Evolutionary conservation across 176 grass and related monocot genomes (phyloP).

Genomic region (Oryza brachyantha): DNA sequence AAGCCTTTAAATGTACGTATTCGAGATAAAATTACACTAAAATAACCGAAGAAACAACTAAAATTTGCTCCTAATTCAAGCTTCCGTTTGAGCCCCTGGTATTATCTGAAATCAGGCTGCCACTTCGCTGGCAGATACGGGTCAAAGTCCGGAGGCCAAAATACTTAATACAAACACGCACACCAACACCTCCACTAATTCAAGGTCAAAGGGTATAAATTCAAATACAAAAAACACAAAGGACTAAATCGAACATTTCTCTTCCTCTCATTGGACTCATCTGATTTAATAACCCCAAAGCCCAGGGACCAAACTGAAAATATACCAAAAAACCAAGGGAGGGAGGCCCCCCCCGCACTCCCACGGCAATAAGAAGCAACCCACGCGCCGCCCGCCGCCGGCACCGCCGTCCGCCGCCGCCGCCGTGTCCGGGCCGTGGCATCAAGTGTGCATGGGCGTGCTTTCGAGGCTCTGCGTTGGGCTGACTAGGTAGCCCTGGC

Average conservation of each 20-base stretch:
- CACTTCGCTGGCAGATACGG: neutral
- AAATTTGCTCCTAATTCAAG: neutral
- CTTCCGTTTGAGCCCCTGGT: neutral
- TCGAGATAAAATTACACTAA: neutral
- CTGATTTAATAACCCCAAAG: too few species aligned
- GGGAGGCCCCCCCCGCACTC: neutral
- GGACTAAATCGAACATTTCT: neutral
- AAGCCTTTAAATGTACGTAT: neutral
- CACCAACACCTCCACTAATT: neutral
- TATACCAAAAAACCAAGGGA: neutral
- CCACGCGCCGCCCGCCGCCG: conserved; percentile 10
- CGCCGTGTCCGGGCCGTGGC: neutral
- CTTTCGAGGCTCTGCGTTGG: neutral
- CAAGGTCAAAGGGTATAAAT: neutral
- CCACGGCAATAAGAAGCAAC: conserved; percentile 33
- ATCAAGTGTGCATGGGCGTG: neutral
- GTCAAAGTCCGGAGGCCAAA: neutral
- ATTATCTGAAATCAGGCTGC: neutral
- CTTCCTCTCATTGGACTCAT: too few species aligned
- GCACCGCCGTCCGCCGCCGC: neutral
- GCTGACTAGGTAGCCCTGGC: neutral
- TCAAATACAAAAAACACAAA: neutral
- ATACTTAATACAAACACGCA: neutral
- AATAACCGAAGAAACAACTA: neutral
- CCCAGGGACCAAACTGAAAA: neutral